A percentile compares a stretch with the other conserved stretches of the same genome.
These are phyloP conservation scores for Globisporangium middletonii DNA, from an alignment of 352 stramenopile genomes.

Conservation along the genomic window DNA sequence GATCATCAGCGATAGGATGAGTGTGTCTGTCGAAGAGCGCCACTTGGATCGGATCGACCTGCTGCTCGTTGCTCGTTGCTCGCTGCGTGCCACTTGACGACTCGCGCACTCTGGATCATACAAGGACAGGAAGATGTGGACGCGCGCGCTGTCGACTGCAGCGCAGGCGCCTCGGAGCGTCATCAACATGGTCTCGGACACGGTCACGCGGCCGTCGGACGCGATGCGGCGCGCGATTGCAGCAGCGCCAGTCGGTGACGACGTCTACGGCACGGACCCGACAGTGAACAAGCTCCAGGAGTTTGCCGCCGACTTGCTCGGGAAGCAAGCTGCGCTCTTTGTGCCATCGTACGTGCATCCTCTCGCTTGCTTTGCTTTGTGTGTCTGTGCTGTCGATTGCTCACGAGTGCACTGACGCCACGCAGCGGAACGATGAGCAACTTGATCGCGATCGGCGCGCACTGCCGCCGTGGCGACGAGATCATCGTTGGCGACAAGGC, in stretches of 20 bases:
- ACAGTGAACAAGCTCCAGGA: constrained; percentile 92
- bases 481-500: constrained; percentile 94
- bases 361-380: no score
- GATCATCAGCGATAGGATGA: no score
- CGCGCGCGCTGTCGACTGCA: constrained; percentile 6
- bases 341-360: constrained; percentile 82
- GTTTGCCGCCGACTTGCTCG: constrained; percentile 89
- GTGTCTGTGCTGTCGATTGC: no score
- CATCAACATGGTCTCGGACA: constrained; percentile 96
- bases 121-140: constrained; percentile 4
- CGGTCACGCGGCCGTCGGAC: constrained; percentile 90
- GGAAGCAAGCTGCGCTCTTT: constrained; percentile 94
- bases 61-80: no score
- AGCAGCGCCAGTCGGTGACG: constrained; percentile 67
- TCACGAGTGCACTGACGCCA: no score
- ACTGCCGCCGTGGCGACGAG: constrained; percentile 91
- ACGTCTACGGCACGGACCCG: constrained; percentile 86
- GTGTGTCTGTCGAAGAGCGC: no score
- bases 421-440: constrained; percentile 96
- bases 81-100: neutral
- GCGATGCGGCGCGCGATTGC: constrained; percentile 92
- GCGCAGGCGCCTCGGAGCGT: constrained; percentile 3
- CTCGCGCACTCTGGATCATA: neutral
- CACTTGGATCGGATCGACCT: no score
- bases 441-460: constrained; percentile 91